Percentiles rank a stretch among this genome's conserved stretches.
Evolutionary conservation across 177 flowering plant species (phyloP).

Genomic region (Vitis hybrid): DNA sequence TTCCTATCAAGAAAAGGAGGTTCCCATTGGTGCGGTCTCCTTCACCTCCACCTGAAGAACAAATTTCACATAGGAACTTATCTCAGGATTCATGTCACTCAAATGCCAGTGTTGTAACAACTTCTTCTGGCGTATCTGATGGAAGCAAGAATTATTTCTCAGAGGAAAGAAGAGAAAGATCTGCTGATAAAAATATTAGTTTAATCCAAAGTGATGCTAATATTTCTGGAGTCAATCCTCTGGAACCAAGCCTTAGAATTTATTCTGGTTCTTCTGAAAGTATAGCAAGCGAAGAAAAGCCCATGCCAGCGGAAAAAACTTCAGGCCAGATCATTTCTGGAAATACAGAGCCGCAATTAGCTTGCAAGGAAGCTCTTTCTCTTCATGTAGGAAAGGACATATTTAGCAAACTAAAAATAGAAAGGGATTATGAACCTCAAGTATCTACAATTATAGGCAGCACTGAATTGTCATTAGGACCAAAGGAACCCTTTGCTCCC

Average conservation of each 20-base stretch:
- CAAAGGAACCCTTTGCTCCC: conserved; percentile 16
- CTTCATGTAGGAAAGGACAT: conserved; percentile 15
- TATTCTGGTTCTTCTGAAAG: conserved; percentile 17
- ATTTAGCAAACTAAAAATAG: conserved; percentile 1
- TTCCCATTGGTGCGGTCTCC: conserved; percentile 28
- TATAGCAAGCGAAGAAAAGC: conserved; percentile 14
- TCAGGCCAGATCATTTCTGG: conserved; percentile 6
- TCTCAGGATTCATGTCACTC: conserved; percentile 19
- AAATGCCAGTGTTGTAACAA: conserved; percentile 18
- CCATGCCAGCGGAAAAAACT: conserved; percentile 10
- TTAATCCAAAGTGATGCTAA: conserved; percentile 11
- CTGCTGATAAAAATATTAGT: conserved; percentile 16
- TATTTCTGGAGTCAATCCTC: conserved; percentile 10
- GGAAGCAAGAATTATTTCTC: conserved; percentile 4
- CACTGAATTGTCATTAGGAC: conserved; percentile 22
- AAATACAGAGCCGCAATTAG: conserved; percentile 24
- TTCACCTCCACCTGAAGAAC: conserved; percentile 34
- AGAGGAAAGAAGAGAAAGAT: conserved; percentile 17
- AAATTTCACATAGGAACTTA: conserved; percentile 14
- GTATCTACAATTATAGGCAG: conserved; percentile 6
- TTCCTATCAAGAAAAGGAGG: conserved; percentile 70
- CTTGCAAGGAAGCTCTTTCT: conserved; percentile 15
- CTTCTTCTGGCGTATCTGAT: conserved; percentile 16
- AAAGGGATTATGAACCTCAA: conserved; percentile 8
- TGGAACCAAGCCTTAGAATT: conserved; percentile 9